Base-by-base conservation (phyloP, 768 basidiomycete genomes). In the Tricholoma sp. region DNA sequence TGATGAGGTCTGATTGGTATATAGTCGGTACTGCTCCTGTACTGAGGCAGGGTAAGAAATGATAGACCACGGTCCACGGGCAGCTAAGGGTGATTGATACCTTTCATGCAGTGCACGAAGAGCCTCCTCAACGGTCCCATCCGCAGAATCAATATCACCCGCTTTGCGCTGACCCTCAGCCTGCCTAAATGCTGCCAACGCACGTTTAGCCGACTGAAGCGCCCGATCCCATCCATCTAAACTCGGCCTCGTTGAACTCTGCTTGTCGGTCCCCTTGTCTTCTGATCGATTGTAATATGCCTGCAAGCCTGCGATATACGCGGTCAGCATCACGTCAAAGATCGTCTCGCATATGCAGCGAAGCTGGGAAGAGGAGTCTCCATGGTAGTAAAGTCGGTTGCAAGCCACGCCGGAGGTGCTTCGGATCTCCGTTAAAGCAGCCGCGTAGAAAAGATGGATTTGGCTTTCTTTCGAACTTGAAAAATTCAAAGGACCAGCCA, bases 121-220 rank as follows among this genome's bases (percentile, higher is more conserved):
- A 24, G 24, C 24, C 17, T 60, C 29, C 3, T 53, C 51, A 54
- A 59, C 59, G 24, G 41, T 56, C n/a, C 18, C 44, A 59, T 64
- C 59, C 32, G 59, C 58, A 52, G 56, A 53, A 53, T 56, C 56
- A 61, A 60, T 20, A 57, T 57, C 48, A 50, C 53, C 57, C 42
- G 39, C 59, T 28, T 47, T 41, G 52, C 47, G 49, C 20, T 51
- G 11, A 47, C 15, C 44, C 10, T 29, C 44, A 12, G 44, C 44
- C 44, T 29, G 13, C 44, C 44, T 47, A 29, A 24, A 4, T 24
- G 24, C 24, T 24, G 24, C 24, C 24, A 24, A 24, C 24, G 24
- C 24, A 24, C 24, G 24, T 4, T 24, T 4, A 24, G 24, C 24
- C 24, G 24, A 24, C 4, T 24, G 24, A n/a, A n/a, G n/a, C n/a